Percentiles rank a stretch among this genome's conserved stretches.
These are phyloP conservation scores for Cenchrus purpureus DNA, from an alignment of 176 grass and related monocot genomes.

Conservation along the genomic window DNA sequence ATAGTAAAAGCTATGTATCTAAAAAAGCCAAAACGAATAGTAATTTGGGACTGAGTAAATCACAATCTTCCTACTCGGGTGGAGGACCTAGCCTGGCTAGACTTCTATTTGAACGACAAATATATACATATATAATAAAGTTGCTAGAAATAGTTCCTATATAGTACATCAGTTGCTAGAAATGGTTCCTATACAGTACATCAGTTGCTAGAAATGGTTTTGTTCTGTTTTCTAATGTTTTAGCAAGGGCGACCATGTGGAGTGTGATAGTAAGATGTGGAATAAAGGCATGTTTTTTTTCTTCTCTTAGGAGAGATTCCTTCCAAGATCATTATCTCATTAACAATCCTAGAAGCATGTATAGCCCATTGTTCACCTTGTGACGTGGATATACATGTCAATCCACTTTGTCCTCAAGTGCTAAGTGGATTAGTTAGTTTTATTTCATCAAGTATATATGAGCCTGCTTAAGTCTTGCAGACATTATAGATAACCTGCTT, in stretches of 20 bases:
- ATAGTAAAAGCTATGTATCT: too few relatives aligned
- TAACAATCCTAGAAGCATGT: not conserved
- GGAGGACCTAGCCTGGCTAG: too few relatives aligned
- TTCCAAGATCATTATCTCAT: not conserved
- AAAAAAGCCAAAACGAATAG: too few relatives aligned
- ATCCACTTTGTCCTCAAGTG: not conserved
- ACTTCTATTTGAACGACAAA: not conserved
- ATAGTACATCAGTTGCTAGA: too few relatives aligned
- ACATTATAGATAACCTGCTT: not conserved
- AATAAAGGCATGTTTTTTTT: not conserved
- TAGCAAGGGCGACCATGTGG: not conserved
- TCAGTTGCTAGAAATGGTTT: not conserved
- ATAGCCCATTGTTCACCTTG: not conserved
- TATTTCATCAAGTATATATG: not conserved
- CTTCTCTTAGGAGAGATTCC: not conserved
- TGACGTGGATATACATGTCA: not conserved
- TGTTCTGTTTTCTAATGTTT: too few relatives aligned
- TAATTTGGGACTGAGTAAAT: too few relatives aligned
- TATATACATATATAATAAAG: not conserved
- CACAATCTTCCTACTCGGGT: too few relatives aligned
- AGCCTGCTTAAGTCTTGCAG: not conserved
- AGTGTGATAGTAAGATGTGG: not conserved
- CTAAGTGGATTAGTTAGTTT: not conserved
- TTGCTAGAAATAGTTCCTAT: not conserved
- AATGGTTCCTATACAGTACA: not conserved